phyloP scores from a whole-genome alignment of 2,329 filamentous ascomycete genomes.

The Moelleriella libera region DNA sequence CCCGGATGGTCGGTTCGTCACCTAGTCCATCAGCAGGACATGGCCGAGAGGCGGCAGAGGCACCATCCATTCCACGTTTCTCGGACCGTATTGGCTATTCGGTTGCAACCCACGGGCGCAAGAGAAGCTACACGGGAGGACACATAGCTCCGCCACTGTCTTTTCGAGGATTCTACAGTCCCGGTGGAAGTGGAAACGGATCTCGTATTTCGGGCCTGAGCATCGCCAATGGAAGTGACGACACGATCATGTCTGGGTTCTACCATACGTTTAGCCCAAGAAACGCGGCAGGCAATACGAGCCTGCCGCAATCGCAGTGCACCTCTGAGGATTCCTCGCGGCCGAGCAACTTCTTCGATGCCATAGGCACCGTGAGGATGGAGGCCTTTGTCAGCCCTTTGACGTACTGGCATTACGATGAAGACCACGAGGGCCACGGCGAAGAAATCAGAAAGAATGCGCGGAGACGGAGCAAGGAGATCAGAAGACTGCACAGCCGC shows the following conservation, averaged over 20 bases:
- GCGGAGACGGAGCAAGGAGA: constrained; percentile 40
- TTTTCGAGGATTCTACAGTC: constrained; percentile 65
- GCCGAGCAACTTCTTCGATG: constrained; percentile 62
- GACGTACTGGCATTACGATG: constrained; percentile 31
- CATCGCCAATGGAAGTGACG: constrained; percentile 41
- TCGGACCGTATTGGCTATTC: constrained; percentile 36
- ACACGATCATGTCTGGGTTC: constrained; percentile 47
- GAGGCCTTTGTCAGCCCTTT: constrained; percentile 78
- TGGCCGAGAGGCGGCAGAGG: constrained; percentile 49
- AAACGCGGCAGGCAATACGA: constrained; percentile 28
- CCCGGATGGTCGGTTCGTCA: constrained; percentile 25
- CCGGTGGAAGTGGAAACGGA: constrained; percentile 22
- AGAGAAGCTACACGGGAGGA: constrained; percentile 79
- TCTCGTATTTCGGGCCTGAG: constrained; percentile 38
- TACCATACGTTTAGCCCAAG: constrained; percentile 40
- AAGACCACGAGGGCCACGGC: constrained; percentile 33
- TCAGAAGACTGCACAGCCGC: constrained; percentile 35
- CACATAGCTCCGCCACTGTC: constrained; percentile 55
- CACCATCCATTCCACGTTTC: constrained; percentile 59
- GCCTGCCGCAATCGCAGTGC: constrained; percentile 30
- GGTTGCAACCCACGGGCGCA: constrained; percentile 51
- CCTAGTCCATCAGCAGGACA: constrained; percentile 19
- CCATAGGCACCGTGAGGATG: constrained; percentile 86
- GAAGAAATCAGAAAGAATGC: constrained; percentile 29
- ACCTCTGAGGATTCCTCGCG: constrained; percentile 41